phyloP scores from a whole-genome alignment of 805 yeast species.

The Metschnikowia peoriensis region DNA sequence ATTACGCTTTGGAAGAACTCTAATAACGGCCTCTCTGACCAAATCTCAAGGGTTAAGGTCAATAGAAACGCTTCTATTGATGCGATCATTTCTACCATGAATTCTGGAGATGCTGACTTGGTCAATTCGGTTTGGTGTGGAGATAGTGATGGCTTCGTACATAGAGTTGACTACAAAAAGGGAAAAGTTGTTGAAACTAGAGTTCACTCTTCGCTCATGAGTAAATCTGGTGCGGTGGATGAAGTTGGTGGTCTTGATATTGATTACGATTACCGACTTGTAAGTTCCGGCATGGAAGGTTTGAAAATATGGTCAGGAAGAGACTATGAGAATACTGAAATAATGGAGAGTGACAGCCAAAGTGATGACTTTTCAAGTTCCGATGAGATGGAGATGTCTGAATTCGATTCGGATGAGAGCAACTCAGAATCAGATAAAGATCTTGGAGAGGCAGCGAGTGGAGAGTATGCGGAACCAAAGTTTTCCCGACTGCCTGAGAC shows the following conservation, averaged over 20 bases:
- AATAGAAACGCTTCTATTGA: conserved; percentile 73
- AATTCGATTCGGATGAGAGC: neutral
- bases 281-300: conserved; percentile 80
- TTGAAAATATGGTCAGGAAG: conserved; percentile 64
- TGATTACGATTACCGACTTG: conserved; percentile 75
- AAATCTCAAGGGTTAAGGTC: conserved; percentile 70
- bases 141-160: conserved; percentile 70
- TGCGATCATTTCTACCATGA: conserved; percentile 57
- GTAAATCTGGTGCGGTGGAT: conserved; percentile 48
- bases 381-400: conserved; percentile 3
- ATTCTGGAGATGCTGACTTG: conserved; percentile 46
- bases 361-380: neutral
- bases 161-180: conserved; percentile 60
- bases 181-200: conserved; percentile 67
- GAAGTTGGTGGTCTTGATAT: conserved; percentile 76
- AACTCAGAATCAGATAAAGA: neutral
- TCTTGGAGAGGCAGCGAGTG: neutral
- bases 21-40: conserved; percentile 70
- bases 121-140: conserved; percentile 70
- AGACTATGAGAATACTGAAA: neutral
- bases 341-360: conserved; percentile 3
- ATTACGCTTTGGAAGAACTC: conserved; percentile 82
- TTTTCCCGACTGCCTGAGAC: neutral
- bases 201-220: conserved; percentile 51
- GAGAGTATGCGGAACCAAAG: neutral